Evolutionary conservation across 2,329 filamentous ascomycete species (phyloP).

Genomic region (Pseudocercospora musae): DNA sequence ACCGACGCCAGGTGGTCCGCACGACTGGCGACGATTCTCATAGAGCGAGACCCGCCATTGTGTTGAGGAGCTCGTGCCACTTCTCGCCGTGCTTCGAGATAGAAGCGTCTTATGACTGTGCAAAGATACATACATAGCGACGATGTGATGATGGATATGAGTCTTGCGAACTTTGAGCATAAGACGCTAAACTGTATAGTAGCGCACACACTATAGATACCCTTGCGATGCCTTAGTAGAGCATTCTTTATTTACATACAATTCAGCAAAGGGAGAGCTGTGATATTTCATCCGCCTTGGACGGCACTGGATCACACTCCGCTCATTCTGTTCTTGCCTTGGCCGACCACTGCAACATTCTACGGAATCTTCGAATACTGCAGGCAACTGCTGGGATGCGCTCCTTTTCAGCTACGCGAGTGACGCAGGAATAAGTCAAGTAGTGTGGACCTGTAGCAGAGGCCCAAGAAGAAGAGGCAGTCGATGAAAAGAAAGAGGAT

Average conservation of each 20-base stretch:
- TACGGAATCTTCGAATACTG: not conserved
- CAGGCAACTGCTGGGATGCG: no score
- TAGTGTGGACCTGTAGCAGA: not conserved
- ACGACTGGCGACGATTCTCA: conserved; percentile 2
- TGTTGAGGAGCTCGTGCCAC: not conserved
- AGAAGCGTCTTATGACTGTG: not conserved
- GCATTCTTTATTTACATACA: conserved; percentile 1
- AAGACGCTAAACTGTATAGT: not conserved
- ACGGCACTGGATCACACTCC: not conserved
- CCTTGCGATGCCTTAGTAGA: not conserved
- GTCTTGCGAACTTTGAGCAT: conserved; percentile 1
- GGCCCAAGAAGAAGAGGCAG: not conserved
- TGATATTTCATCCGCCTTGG: not conserved
- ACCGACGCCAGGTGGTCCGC: not conserved
- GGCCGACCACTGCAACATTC: not conserved
- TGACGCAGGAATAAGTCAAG: not conserved
- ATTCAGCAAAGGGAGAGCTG: not conserved
- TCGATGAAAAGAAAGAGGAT: not conserved
- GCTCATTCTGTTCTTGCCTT: not conserved
- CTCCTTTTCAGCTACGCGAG: no score
- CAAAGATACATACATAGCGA: conserved; percentile 6
- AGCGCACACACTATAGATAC: conserved; percentile 10
- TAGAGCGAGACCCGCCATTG: not conserved
- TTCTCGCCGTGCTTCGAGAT: not conserved
- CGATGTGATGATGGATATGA: conserved; percentile 13